A percentile compares a stretch with the other conserved stretches of the same genome.
Evolutionary conservation across 306 rosid genomes (phyloP).

Genomic region (Lathyrus sativus): DNA sequence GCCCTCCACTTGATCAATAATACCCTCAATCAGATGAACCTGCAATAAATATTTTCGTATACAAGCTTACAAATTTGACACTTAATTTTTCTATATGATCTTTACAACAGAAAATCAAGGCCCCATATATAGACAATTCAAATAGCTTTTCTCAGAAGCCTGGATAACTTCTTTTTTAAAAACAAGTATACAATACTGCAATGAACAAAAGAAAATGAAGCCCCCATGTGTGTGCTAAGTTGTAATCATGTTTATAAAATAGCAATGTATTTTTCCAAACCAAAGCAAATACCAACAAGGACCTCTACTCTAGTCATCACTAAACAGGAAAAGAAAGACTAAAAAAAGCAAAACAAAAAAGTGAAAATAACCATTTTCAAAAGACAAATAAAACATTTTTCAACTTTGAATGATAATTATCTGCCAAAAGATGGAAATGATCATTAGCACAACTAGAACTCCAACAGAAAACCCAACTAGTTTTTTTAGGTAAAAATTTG

Average conservation of each 20-base stretch:
- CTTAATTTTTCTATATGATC: background rate
- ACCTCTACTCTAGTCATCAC: background rate
- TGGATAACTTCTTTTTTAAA: background rate
- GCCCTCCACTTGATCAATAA: conserved; percentile 93
- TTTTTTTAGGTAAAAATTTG: background rate
- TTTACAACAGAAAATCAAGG: background rate
- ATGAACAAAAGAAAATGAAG: background rate
- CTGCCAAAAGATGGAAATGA: background rate
- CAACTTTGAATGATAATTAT: background rate
- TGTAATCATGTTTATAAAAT: background rate
- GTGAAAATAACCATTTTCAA: conserved; percentile 14
- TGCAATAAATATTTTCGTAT: conserved; percentile 39
- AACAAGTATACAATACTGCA: background rate
- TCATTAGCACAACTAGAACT: conserved; percentile 15
- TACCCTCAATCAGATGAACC: conserved; percentile 99
- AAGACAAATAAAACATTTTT: conserved; percentile 6
- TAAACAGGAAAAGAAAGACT: conserved; percentile 14
- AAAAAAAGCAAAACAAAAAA: conserved; percentile 1
- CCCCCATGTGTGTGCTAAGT: background rate
- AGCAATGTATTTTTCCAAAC: background rate
- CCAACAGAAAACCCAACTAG: background rate
- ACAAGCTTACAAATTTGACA: background rate
- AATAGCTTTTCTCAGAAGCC: background rate
- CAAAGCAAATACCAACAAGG: conserved; percentile 7
- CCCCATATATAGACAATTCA: background rate